phyloP scores from a whole-genome alignment of 1,284 basidiomycete genomes.

The Coniferiporia weirii region DNA sequence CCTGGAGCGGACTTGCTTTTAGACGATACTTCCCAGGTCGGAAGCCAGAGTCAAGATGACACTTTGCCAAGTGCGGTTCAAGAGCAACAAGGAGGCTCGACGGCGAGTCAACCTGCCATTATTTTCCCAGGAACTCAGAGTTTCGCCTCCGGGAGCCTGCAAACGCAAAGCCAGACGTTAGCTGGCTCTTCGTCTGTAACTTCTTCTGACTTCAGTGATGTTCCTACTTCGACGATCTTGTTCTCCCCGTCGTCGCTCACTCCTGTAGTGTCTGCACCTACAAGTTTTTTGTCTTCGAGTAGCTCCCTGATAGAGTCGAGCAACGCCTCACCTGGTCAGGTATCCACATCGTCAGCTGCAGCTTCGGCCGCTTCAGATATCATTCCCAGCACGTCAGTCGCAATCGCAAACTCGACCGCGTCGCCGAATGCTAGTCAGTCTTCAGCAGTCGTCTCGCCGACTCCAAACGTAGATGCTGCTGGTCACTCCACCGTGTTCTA shows the following conservation, averaged over 20 bases:
- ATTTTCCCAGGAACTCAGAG: neutral
- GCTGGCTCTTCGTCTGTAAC: neutral
- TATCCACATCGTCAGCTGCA: neutral
- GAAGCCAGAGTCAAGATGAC: neutral
- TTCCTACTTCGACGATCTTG: neutral
- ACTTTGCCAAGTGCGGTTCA: neutral
- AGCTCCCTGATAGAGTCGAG: neutral
- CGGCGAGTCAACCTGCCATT: neutral
- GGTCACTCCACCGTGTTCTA: constrained; percentile 15
- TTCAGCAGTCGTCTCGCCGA: constrained; percentile 5
- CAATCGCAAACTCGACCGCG: neutral
- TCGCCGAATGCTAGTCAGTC: neutral
- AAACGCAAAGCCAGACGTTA: neutral
- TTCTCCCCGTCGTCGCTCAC: neutral
- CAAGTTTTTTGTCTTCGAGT: neutral
- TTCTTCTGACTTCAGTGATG: neutral
- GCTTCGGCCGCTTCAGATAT: neutral
- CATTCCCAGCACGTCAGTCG: neutral
- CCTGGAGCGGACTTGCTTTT: constrained; percentile 7
- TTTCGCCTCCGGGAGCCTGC: neutral
- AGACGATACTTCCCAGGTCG: neutral
- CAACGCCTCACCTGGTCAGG: neutral
- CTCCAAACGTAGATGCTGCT: neutral
- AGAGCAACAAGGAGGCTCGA: neutral
- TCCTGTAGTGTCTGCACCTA: neutral